phyloP scores from a whole-genome alignment of 2,329 filamentous ascomycete genomes.

The Simplicillium aogashimaense region DNA sequence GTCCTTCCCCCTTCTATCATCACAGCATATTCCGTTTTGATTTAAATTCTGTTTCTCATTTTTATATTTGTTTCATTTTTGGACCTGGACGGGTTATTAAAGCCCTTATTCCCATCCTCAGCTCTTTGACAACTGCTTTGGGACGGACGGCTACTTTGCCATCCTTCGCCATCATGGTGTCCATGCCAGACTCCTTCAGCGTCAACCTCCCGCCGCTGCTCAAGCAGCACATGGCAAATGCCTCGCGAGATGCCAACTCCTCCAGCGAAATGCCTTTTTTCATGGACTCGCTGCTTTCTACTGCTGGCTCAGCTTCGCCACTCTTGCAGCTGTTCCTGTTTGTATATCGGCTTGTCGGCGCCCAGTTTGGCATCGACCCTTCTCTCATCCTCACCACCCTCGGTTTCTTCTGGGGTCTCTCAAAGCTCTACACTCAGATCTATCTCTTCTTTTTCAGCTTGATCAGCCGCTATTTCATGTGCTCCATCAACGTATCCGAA shows the following conservation, averaged over 20 bases:
- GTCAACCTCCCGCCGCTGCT: too few relatives aligned
- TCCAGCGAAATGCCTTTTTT: constrained; percentile 13
- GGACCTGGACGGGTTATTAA: too few relatives aligned
- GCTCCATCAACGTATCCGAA: constrained; percentile 41
- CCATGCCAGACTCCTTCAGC: too few relatives aligned
- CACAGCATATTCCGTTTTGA: too few relatives aligned
- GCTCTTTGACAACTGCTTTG: too few relatives aligned
- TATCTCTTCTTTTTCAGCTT: constrained; percentile 23
- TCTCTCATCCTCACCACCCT: constrained; percentile 33
- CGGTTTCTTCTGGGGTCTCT: constrained; percentile 37
- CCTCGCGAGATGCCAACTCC: constrained; percentile 10
- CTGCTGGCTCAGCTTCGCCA: constrained; percentile 32
- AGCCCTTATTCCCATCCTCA: too few relatives aligned
- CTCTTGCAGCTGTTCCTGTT: constrained; percentile 31
- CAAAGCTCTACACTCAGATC: constrained; percentile 22
- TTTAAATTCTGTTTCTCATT: too few relatives aligned
- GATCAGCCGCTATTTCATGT: constrained; percentile 36
- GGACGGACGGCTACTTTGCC: too few relatives aligned
- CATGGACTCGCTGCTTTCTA: constrained; percentile 33
- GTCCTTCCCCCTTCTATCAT: too few relatives aligned
- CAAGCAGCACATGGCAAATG: too few relatives aligned
- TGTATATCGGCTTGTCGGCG: constrained; percentile 33
- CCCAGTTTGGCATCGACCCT: constrained; percentile 37
- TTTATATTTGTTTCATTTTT: too few relatives aligned
- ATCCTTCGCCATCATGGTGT: too few relatives aligned